A percentile compares a stretch with the other conserved stretches of the same genome.
phyloP scores from a whole-genome alignment of 2,329 filamentous ascomycete species.

The Nemania sp. region DNA sequence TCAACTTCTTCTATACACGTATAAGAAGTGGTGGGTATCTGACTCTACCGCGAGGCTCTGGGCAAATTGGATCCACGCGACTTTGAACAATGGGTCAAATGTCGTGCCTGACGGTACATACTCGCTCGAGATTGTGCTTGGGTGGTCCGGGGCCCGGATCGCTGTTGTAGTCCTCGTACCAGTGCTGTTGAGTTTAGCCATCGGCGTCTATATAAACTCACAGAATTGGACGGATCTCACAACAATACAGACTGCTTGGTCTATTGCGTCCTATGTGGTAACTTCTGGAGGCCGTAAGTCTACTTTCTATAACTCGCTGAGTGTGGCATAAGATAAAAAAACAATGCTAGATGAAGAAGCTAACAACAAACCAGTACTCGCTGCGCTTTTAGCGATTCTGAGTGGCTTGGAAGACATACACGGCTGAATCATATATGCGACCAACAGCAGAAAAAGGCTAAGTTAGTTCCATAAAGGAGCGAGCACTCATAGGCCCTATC shows the following conservation, averaged over 20 bases:
- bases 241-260: constrained; percentile 16
- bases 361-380: too few relatives aligned
- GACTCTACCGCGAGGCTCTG: not conserved
- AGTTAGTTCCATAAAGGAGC: too few relatives aligned
- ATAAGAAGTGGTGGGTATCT: not conserved
- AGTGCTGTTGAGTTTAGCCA: constrained; percentile 15
- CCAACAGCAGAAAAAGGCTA: too few relatives aligned
- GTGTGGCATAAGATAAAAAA: too few relatives aligned
- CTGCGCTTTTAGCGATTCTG: too few relatives aligned
- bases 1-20: constrained; percentile 1
- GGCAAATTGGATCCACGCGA: constrained; percentile 2
- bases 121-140: constrained; percentile 12
- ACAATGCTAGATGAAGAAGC: too few relatives aligned
- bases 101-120: not conserved
- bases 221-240: constrained; percentile 6
- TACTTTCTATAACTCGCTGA: not conserved
- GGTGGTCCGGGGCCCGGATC: constrained; percentile 17
- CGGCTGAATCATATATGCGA: too few relatives aligned
- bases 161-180: constrained; percentile 7
- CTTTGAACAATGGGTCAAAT: not conserved
- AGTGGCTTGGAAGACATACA: too few relatives aligned
- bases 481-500: too few relatives aligned
- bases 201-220: constrained; percentile 15
- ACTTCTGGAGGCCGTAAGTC: constrained; percentile 13
- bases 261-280: constrained; percentile 11